Conservation (phyloP, 257 asterid genomes). For the Solanum tarijense region DNA sequence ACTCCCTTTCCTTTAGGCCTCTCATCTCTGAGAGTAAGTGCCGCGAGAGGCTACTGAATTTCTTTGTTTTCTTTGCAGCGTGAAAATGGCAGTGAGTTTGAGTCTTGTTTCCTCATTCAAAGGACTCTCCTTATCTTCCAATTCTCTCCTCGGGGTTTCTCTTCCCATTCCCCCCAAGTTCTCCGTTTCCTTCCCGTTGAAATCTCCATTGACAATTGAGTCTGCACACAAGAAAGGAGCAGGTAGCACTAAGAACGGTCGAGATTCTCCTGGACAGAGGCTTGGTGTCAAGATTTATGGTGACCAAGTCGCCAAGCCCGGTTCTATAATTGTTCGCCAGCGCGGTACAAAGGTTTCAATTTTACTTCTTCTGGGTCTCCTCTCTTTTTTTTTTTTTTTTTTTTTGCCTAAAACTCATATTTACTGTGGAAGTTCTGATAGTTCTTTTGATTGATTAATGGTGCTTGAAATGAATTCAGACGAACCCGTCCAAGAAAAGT, state of each 20-base stretch:
- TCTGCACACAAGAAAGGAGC: slow-evolving; percentile 98
- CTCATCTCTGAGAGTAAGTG: background rate
- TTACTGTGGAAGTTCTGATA: background rate
- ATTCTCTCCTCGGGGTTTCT: slow-evolving; percentile 43
- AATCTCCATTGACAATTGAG: slow-evolving; percentile 53
- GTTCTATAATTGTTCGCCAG: slow-evolving; percentile 86
- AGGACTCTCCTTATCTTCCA: slow-evolving; percentile 60
- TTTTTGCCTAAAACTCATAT: background rate
- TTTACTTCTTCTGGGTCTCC: background rate
- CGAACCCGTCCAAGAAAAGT: background rate
- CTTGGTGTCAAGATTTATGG: slow-evolving; percentile 96
- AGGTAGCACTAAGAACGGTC: slow-evolving; percentile 96
- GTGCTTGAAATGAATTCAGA: background rate
- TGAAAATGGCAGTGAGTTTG: slow-evolving; percentile 64
- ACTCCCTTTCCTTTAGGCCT: background rate
- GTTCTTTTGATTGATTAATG: background rate
- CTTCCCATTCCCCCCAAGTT: slow-evolving; percentile 21
- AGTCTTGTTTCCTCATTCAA: slow-evolving; percentile 54
- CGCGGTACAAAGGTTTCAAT: slow-evolving; percentile 82
- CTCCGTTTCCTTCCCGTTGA: slow-evolving; percentile 47
- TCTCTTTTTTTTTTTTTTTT: background rate
- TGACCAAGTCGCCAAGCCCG: slow-evolving; percentile 83
- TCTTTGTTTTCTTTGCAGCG: background rate
- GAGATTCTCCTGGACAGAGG: slow-evolving; percentile 91
- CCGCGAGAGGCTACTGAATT: background rate